Percentiles rank a stretch among this genome's conserved stretches.
phyloP scores from a whole-genome alignment of 1,284 basidiomycete genomes.

The Mycena citricolor region DNA sequence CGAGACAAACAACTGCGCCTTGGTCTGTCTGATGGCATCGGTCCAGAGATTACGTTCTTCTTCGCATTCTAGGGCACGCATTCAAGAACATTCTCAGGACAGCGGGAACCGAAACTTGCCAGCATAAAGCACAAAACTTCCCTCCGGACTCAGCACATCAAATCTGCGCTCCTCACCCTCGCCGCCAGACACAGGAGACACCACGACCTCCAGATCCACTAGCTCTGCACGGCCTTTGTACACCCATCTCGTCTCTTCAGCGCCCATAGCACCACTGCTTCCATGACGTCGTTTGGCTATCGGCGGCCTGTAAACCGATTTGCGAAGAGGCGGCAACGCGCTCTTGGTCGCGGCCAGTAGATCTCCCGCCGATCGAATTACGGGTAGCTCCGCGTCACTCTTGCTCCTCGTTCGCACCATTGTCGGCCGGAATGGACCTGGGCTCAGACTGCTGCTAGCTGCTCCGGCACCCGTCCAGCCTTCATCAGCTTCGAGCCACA shows the following conservation, averaged over 20 bases:
- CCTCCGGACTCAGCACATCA: conserved; percentile 74
- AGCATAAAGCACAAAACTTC: conserved; percentile 75
- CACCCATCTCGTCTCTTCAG: conserved; percentile 58
- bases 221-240: conserved; percentile 70
- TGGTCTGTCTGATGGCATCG: conserved; percentile 67
- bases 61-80: conserved; percentile 47
- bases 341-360: conserved; percentile 5
- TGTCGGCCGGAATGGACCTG: conserved; percentile 29
- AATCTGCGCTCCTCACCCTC: conserved; percentile 53
- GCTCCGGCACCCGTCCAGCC: conserved; percentile 32
- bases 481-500: conserved; percentile 71
- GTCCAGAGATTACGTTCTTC: conserved; percentile 73
- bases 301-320: conserved; percentile 31
- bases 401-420: conserved; percentile 54
- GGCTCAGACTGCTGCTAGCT: conserved; percentile 23
- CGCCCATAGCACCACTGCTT: conserved; percentile 36
- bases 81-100: conserved; percentile 1
- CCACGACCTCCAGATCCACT: conserved; percentile 77
- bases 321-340: conserved; percentile 26
- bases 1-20: conserved; percentile 65
- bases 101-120: conserved; percentile 42
- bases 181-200: conserved; percentile 53
- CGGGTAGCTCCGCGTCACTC: conserved; percentile 57
- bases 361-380: conserved; percentile 4
- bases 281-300: conserved; percentile 37